Base-by-base conservation (phyloP, 1,139 yeast genomes). In the Kurtzmaniella quercitrusa region DNA sequence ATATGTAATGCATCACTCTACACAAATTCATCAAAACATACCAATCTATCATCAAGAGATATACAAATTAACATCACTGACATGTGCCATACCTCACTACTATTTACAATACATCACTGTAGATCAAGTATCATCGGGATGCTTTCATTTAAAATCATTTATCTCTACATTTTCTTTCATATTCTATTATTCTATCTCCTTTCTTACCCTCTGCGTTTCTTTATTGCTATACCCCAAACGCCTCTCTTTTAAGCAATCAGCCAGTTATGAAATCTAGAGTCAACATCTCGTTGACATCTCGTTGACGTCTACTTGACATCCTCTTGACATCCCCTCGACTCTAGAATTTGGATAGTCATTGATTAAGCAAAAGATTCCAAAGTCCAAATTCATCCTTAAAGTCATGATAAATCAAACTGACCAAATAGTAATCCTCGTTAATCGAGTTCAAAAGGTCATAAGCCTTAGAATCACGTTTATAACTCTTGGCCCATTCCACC, bases 401-500 rank as follows among this genome's bases (percentile, higher is more conserved):
- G 55, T 91, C 93, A 61, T 90, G 97, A 60, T 88, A 89, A 34
- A 91, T 82, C 48, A 91, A 73, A 43, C 96, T 85, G 18, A 90
- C 91, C 56, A 94, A 73, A 52, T 80, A 81, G 53, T 85, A 87
- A 43, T 80, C 73, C 37, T 79, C 73, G 57, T 81, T 74, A 34
- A 90, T 73, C 14, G 70, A 62, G 46, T 79, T 77, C 52, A 93
- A 73, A 53, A 91, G 72, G 45, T 78, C 67, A 56, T 77, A 79
- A 12, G 91, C 68, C 31, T 70, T 68, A 4, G 83, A 65, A 42
- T 66, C 66, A 44, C 71, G 75, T 48, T 79, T 77, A 62, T 90
- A 93, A 47, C 95, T 73, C 51, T 85, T 75, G 41, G 87, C 86
- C 98, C 98, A 93, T 63, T 91, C 95, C 38, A 75, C 67, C 95